Evolutionary conservation across 1,284 basidiomycete species (phyloP).

Genomic region (Volvariella volvacea): DNA sequence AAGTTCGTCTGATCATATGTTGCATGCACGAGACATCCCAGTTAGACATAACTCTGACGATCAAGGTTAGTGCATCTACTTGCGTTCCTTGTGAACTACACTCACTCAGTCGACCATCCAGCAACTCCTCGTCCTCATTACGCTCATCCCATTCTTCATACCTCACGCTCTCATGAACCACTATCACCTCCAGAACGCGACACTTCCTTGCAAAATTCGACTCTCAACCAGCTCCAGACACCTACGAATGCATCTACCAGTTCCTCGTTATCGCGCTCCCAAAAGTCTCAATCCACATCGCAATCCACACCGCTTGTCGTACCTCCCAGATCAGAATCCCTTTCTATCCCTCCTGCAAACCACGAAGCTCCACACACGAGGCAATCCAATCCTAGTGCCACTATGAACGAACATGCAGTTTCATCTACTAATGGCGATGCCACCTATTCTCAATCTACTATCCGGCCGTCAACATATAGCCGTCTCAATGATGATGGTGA

Average conservation of each 20-base stretch:
- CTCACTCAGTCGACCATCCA: conserved; percentile 11
- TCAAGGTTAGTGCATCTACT: conserved; percentile 36
- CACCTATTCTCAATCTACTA: conserved; percentile 11
- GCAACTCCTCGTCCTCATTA: conserved; percentile 18
- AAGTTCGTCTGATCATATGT: conserved; percentile 13
- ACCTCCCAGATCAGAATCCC: conserved; percentile 34
- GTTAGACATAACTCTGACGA: conserved; percentile 48
- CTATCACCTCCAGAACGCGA: conserved; percentile 19
- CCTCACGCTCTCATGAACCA: conserved; percentile 35
- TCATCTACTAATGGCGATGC: conserved; percentile 12
- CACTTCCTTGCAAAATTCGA: conserved; percentile 16
- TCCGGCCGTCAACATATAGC: conserved; percentile 14
- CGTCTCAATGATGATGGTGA: too few relatives aligned
- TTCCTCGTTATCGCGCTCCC: conserved; percentile 15
- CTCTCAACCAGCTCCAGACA: conserved; percentile 17
- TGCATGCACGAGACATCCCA: conserved; percentile 21
- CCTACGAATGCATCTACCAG: conserved; percentile 12
- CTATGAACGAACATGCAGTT: conserved; percentile 10
- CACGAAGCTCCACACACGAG: conserved; percentile 20
- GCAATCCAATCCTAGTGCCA: conserved; percentile 11
- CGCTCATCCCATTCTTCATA: conserved; percentile 21
- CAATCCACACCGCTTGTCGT: conserved; percentile 34
- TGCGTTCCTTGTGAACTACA: neutral
- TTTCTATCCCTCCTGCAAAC: conserved; percentile 23
- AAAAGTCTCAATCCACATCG: conserved; percentile 29